phyloP scores from a whole-genome alignment of 1,284 basidiomycete species.

The Porogramme epimiltina region DNA sequence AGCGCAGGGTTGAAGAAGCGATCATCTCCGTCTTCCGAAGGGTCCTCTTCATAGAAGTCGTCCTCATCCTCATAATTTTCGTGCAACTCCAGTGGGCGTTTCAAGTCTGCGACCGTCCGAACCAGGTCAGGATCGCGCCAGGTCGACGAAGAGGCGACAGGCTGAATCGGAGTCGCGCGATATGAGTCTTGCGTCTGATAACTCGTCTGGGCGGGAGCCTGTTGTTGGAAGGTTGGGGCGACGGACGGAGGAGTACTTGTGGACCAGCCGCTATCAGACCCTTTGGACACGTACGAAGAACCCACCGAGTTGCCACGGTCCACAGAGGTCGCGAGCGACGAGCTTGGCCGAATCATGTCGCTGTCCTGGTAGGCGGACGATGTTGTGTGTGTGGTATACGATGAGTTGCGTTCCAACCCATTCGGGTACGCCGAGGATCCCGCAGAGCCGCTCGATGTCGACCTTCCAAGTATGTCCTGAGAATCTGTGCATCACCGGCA shows the following conservation, averaged over 20 bases:
- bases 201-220: conserved; percentile 9
- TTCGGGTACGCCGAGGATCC: conserved; percentile 17
- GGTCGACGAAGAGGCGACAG: conserved; percentile 26
- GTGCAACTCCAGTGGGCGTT: conserved; percentile 37
- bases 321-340: conserved; percentile 27
- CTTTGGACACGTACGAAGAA: conserved; percentile 27
- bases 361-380: conserved; percentile 26
- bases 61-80: conserved; percentile 51
- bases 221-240: conserved; percentile 18
- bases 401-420: conserved; percentile 25
- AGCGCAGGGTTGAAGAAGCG: conserved; percentile 86
- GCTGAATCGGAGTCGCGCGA: conserved; percentile 20
- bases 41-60: conserved; percentile 68
- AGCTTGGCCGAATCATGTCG: conserved; percentile 20
- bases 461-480: conserved; percentile 17
- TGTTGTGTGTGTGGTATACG: conserved; percentile 21
- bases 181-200: conserved; percentile 24
- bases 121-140: conserved; percentile 32
- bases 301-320: conserved; percentile 32
- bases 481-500: conserved; percentile 7
- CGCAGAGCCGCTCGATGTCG: conserved; percentile 22
- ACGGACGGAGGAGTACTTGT: conserved; percentile 18
- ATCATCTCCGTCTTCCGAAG: conserved; percentile 70
- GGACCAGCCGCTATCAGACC: conserved; percentile 24
- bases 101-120: conserved; percentile 43